Base-by-base conservation (phyloP, 2,329 filamentous ascomycete genomes). In the Aurifilum marmelostoma region DNA sequence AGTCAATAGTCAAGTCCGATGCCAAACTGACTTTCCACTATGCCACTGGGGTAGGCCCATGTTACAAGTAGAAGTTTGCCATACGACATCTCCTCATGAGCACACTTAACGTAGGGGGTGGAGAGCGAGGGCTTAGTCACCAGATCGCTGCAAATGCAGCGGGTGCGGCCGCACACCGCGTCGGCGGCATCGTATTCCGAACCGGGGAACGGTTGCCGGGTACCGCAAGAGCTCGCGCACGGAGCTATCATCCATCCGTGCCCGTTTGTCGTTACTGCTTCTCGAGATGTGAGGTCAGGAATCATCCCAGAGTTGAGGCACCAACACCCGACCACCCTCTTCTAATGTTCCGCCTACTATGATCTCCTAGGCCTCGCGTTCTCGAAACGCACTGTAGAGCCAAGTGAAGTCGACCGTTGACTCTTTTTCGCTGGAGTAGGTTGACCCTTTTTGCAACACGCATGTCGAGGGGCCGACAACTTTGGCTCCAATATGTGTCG, bases 111-210 rank as follows among this genome's bases (percentile, higher is more conserved):
- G 24, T 29, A 18, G 52, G 52, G 4, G 24, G 1, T 56, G 24
- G 6, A 29, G 52, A 16, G 34, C 34, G 6, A n/a, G n/a, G 18
- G 56, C 32, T 59, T 59, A 59, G 29, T 34, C 16, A 37, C 16
- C 7, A 37, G 32, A 37, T n/a, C 21, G 29, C 56, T 34, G 29
- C 54, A 34, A 18, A 7, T 58, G 29, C 56, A 18, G 56, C 29
- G 56, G 60, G 27, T 32, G 41, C 60, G 37, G 60, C 60, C 41
- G 60, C 60, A 62, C 37, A 47, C 24, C 52, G 14, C 27, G 27
- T 56, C 60, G n/a, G 37, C 60, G 24, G 60, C 60, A 47, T 56
- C 52, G 24, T 56, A 56, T 56, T 52, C 50, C 50, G n/a, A 52
- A 11, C 50, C n/a, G 8, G n/a, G n/a, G 32, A 2, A 37, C 67